Conservation (phyloP, 106 monocot species). For the Xerophyta viscosa region DNA sequence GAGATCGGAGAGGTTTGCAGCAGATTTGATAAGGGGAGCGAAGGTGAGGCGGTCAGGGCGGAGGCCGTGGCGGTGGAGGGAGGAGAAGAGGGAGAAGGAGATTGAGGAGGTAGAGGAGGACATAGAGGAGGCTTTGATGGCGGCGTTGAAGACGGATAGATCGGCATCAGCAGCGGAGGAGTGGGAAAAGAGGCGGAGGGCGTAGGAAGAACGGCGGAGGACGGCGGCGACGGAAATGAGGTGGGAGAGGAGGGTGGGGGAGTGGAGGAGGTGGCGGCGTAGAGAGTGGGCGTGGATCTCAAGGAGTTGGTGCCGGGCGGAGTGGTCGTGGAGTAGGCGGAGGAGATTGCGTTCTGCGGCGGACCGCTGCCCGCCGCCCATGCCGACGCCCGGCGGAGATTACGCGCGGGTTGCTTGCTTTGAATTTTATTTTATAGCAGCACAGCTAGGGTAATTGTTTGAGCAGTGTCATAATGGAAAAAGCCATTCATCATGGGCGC, state of each 20-base stretch:
- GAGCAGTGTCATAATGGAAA: no score
- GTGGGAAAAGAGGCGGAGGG: conserved; percentile 2
- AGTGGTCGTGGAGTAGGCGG: conserved; percentile 16
- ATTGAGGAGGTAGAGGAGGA: conserved; percentile 4
- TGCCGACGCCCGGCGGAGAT: no score
- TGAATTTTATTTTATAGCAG: no score
- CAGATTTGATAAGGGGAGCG: conserved; percentile 12
- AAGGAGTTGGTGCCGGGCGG: conserved; percentile 3
- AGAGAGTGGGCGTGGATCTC: conserved; percentile 17
- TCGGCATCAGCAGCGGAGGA: no score
- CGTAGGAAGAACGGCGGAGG: neutral
- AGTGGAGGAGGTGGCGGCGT: conserved; percentile 10
- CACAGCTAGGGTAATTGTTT: no score
- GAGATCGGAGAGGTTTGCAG: conserved; percentile 3
- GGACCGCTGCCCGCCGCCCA: neutral
- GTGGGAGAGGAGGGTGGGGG: conserved; percentile 5
- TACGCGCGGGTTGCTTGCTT: no score
- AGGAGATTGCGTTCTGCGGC: conserved; percentile 5
- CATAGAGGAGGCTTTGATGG: conserved; percentile 5
- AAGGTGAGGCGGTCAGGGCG: conserved; percentile 11
- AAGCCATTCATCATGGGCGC: no score
- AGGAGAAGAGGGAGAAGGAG: conserved; percentile 12
- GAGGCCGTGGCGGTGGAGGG: neutral
- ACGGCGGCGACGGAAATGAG: conserved; percentile 7
- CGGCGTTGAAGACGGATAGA: conserved; percentile 12